These are phyloP conservation scores for Neopestalotiopsis sp. DNA, from an alignment of 2,329 filamentous ascomycete genomes.

Conservation along the genomic window DNA sequence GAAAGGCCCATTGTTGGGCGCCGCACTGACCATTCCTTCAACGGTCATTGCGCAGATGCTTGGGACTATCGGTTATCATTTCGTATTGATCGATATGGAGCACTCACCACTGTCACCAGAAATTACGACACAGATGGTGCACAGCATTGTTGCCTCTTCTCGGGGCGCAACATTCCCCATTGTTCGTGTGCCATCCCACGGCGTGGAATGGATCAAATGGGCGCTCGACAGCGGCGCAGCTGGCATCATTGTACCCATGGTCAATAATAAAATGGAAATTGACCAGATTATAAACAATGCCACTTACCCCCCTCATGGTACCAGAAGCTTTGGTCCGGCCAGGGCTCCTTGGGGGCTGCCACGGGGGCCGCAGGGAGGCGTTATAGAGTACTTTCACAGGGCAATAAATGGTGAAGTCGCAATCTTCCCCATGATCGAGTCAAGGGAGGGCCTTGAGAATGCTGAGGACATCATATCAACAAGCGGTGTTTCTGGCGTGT, in stretches of 20 bases:
- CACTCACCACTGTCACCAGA: neutral
- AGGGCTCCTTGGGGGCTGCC: neutral
- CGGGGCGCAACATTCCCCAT: neutral
- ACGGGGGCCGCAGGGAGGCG: neutral
- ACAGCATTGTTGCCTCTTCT: neutral
- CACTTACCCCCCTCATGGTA: neutral
- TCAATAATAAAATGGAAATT: neutral
- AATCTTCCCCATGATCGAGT: neutral
- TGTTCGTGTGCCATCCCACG: neutral
- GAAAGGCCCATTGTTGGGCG: neutral
- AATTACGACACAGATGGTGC: neutral
- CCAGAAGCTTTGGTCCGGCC: neutral
- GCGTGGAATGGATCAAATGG: neutral
- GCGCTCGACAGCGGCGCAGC: neutral
- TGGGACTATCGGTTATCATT: neutral
- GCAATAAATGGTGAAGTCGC: neutral
- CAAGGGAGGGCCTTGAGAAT: neutral
- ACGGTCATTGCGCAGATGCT: neutral
- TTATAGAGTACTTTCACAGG: neutral
- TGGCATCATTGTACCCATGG: neutral
- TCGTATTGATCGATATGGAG: neutral
- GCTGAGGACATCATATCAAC: neutral
- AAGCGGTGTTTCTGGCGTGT: neutral
- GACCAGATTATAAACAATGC: neutral
- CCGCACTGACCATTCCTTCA: neutral